Evolutionary conservation across 768 basidiomycete species (phyloP).

Genomic region (Pholiota microspora): DNA sequence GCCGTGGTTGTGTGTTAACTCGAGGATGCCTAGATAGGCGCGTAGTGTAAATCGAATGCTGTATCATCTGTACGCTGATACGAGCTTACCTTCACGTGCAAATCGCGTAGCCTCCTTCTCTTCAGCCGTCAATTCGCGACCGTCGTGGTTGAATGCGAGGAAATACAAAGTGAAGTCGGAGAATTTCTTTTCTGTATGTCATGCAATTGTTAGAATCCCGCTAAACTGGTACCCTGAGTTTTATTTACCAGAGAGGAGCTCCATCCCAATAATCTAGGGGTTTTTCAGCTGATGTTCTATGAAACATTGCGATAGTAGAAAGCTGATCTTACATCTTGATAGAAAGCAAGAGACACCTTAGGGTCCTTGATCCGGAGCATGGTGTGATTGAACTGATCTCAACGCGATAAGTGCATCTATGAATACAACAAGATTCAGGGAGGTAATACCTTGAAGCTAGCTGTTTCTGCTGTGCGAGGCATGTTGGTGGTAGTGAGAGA

Average conservation of each 20-base stretch:
- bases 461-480: conserved; percentile 64
- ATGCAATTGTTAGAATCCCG: too few species aligned
- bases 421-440: not conserved
- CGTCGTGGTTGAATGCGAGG: conserved; percentile 73
- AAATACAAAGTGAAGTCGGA: conserved; percentile 79
- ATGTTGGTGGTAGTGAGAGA: conserved; percentile 36
- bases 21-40: conserved; percentile 60
- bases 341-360: conserved; percentile 77
- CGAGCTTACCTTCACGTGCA: conserved; percentile 60
- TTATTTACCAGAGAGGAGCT: conserved; percentile 53
- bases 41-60: not conserved
- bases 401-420: conserved; percentile 1
- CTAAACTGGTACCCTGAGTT: too few species aligned
- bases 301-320: not conserved
- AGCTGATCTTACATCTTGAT: conserved; percentile 53
- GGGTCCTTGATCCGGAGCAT: conserved; percentile 91
- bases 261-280: conserved; percentile 72
- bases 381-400: conserved; percentile 72
- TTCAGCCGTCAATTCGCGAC: conserved; percentile 45
- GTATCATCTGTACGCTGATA: not conserved
- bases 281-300: not conserved
- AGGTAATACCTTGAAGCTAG: conserved; percentile 53
- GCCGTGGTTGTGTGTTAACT: conserved; percentile 88
- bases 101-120: conserved; percentile 51
- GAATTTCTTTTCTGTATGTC: conserved; percentile 49